Evolutionary conservation across 257 asterid species (phyloP).

Genomic region (Paraleonurus japonicus): DNA sequence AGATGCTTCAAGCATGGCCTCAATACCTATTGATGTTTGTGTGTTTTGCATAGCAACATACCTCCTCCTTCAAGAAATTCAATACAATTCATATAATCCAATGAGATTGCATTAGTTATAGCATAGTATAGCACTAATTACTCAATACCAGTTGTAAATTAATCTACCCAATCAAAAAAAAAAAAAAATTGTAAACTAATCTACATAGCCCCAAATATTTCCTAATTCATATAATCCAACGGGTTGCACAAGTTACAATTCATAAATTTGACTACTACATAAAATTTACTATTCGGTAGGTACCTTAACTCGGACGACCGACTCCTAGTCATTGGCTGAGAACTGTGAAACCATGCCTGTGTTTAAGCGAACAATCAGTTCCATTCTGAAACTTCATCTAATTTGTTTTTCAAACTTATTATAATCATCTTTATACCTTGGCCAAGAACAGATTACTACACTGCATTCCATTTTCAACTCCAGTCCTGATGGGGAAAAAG

Average conservation of each 20-base stretch:
- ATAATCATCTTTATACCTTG: slow-evolving; percentile 41
- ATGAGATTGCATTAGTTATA: background rate
- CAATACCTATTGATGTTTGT: slow-evolving; percentile 52
- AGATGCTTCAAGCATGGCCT: slow-evolving; percentile 44
- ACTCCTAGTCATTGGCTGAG: slow-evolving; percentile 88
- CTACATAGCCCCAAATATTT: too few relatives aligned
- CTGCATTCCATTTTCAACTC: slow-evolving; percentile 51
- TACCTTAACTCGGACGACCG: slow-evolving; percentile 55
- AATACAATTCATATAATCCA: background rate
- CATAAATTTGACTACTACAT: background rate
- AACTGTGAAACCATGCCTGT: slow-evolving; percentile 91
- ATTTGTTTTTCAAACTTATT: background rate
- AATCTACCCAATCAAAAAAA: too few relatives aligned
- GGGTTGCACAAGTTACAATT: background rate
- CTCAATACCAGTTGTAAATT: too few relatives aligned
- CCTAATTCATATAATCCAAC: too few relatives aligned
- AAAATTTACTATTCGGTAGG: background rate
- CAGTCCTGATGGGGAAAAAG: slow-evolving; percentile 38
- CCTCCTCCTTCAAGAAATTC: slow-evolving; percentile 59
- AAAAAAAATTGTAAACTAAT: too few relatives aligned
- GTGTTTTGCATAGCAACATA: slow-evolving; percentile 73
- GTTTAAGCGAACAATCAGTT: slow-evolving; percentile 2
- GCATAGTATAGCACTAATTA: background rate
- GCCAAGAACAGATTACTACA: slow-evolving; percentile 65
- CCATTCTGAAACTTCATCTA: background rate